Conservation (phyloP, 2,329 filamentous ascomycete species). For the Scedosporium minutisporum region DNA sequence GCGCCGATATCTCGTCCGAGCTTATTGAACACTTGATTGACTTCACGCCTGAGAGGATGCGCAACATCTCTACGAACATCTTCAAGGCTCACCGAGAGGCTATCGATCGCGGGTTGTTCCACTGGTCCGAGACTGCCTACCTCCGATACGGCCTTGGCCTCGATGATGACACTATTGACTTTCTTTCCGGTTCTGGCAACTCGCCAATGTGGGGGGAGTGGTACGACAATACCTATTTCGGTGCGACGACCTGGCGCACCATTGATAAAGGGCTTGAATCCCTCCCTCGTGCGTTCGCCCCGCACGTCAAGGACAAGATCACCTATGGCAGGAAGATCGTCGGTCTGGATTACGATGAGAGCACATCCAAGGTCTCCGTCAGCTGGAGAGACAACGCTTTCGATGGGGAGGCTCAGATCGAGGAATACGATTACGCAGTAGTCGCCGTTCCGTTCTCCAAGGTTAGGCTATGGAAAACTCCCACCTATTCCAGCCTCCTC, state of each 20-base stretch:
- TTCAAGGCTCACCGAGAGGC: slow-evolving; percentile 29
- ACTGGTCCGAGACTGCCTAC: slow-evolving; percentile 56
- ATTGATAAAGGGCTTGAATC: slow-evolving; percentile 49
- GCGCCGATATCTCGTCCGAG: slow-evolving; percentile 19
- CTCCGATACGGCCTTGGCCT: slow-evolving; percentile 43
- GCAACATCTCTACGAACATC: slow-evolving; percentile 28
- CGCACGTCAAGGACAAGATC: slow-evolving; percentile 46
- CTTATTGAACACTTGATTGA: slow-evolving; percentile 24
- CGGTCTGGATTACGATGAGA: slow-evolving; percentile 40
- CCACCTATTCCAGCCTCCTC: slow-evolving; percentile 31
- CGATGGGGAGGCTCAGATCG: slow-evolving; percentile 28
- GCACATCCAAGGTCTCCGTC: slow-evolving; percentile 45
- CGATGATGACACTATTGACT: slow-evolving; percentile 40
- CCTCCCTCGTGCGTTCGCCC: slow-evolving; percentile 52
- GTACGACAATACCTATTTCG: slow-evolving; percentile 15
- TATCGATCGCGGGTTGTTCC: slow-evolving; percentile 40
- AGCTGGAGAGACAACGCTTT: slow-evolving; percentile 41
- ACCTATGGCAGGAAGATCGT: slow-evolving; percentile 47
- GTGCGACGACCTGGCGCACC: slow-evolving; percentile 12
- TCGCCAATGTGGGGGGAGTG: slow-evolving; percentile 14
- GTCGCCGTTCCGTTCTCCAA: slow-evolving; percentile 55
- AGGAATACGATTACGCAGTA: slow-evolving; percentile 57
- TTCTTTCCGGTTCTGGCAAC: slow-evolving; percentile 9
- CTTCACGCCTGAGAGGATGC: slow-evolving; percentile 18
- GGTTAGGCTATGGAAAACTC: slow-evolving; percentile 52